phyloP scores from a whole-genome alignment of 1,284 basidiomycete species.

The Rhizopogon hawkerae region DNA sequence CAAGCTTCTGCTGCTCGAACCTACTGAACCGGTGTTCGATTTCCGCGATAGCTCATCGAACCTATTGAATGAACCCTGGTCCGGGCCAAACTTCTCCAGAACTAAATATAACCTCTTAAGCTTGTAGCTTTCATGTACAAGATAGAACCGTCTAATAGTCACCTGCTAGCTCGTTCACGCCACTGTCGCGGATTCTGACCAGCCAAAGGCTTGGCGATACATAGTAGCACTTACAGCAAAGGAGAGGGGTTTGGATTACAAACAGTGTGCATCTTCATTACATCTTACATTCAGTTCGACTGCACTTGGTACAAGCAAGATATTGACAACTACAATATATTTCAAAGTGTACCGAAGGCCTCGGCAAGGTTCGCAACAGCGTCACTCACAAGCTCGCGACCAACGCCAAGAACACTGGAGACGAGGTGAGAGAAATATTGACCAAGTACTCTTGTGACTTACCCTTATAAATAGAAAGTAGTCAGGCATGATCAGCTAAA shows the following conservation, averaged over 20 bases:
- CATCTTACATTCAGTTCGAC: background rate
- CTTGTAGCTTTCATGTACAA: background rate
- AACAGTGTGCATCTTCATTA: background rate
- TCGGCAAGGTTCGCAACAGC: slow-evolving; percentile 30
- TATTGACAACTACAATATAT: slow-evolving; percentile 2
- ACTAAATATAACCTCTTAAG: background rate
- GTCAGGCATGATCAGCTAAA: slow-evolving; percentile 13
- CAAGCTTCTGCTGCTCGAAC: too few species aligned
- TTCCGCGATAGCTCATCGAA: too few species aligned
- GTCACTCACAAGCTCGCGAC: slow-evolving; percentile 35
- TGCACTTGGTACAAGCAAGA: background rate
- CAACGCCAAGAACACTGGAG: slow-evolving; percentile 29
- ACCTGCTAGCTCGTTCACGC: background rate
- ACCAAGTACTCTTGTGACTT: slow-evolving; percentile 7
- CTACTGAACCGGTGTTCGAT: too few species aligned
- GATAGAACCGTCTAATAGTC: background rate
- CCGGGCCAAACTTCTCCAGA: background rate
- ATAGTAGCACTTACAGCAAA: background rate
- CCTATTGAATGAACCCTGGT: too few species aligned
- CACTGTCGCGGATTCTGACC: too few species aligned
- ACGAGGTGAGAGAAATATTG: slow-evolving; percentile 7
- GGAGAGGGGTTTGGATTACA: background rate
- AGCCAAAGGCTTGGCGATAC: background rate
- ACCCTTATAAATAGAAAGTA: slow-evolving; percentile 17
- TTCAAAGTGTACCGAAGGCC: slow-evolving; percentile 22